These are phyloP conservation scores for Prunus fruticosa DNA, from an alignment of 306 rosid species.

Conservation along the genomic window DNA sequence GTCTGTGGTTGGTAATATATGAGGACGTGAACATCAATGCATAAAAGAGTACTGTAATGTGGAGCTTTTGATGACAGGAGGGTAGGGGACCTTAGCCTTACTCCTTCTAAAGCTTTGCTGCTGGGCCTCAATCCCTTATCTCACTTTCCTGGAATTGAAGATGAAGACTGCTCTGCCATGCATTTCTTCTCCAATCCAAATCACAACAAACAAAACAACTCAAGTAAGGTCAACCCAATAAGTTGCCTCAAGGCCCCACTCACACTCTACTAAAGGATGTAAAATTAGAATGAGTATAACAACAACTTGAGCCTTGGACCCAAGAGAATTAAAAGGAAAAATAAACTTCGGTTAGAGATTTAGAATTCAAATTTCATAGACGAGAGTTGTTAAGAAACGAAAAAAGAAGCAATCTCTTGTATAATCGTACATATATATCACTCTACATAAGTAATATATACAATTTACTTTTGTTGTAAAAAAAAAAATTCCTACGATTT, in stretches of 20 bases:
- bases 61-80: conserved; percentile 52
- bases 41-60: conserved; percentile 42
- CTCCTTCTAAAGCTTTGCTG: conserved; percentile 33
- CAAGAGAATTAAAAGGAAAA: neutral
- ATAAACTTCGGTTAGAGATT: neutral
- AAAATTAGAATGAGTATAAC: neutral
- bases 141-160: conserved; percentile 50
- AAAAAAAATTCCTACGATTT: conserved; percentile 1
- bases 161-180: conserved; percentile 32
- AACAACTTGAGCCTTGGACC: neutral
- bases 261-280: neutral
- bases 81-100: conserved; percentile 69
- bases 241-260: conserved; percentile 3
- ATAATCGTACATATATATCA: no score
- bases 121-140: conserved; percentile 29
- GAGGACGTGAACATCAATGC: conserved; percentile 57
- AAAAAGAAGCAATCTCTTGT: no score
- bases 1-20: conserved; percentile 59
- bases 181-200: conserved; percentile 19
- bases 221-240: conserved; percentile 12
- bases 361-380: no score
- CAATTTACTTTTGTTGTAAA: no score
- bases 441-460: no score
- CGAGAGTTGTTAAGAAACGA: no score
- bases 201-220: conserved; percentile 20